Evolutionary conservation across 2,329 filamentous ascomycete species (phyloP), one percentile per base, ranked within the genome.

Genomic region (Hymenotorrendiella dingleyae): DNA sequence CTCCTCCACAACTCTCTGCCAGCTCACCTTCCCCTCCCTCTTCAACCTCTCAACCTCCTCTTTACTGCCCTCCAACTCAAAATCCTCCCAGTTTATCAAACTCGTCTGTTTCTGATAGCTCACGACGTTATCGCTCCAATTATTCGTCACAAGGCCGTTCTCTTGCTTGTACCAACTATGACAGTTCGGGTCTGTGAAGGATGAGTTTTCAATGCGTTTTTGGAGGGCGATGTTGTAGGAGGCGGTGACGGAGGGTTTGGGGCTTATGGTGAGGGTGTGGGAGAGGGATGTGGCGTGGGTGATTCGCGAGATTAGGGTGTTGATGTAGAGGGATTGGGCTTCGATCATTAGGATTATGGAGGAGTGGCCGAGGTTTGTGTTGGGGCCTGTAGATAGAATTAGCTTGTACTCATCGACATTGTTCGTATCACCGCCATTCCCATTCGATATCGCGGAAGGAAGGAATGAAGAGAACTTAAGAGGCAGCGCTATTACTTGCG

Each of bases 81-180:
- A 74, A 36, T 74, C 71, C 0, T 61, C 62, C 62, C 67, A 72
- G 17, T 67, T 24, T 48, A 75, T 66, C 12, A 57, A 59, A 7
- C 59, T 54, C 39, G 71, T 47, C 47, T 63, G 48, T 37, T 71
- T 63, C 59, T 80, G 76, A 54, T 80, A 80, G 34, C 73, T 67
- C 0, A 79, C 54, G 5, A 74, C 76, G 0, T 68, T 76, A 1
- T 71, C 52, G 8, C 41, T 40, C 54, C 56, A 57, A 34, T 56
- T 58, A 16, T 55, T 57, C 1, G 52, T 59, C 23, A 58, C 47
- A 11, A 49, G n/a, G 1, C 53, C 54, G 11, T 48, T 37, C 7
- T 52, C 48, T 11, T 49, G 48, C 37, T 58, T 59, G 35, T 56
- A 59, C 54, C 54, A 58, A 4, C 40, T 50, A 10, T 47, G 49